These are phyloP conservation scores for Cicer cuneatum DNA, from an alignment of 306 rosid species.

Conservation along the genomic window DNA sequence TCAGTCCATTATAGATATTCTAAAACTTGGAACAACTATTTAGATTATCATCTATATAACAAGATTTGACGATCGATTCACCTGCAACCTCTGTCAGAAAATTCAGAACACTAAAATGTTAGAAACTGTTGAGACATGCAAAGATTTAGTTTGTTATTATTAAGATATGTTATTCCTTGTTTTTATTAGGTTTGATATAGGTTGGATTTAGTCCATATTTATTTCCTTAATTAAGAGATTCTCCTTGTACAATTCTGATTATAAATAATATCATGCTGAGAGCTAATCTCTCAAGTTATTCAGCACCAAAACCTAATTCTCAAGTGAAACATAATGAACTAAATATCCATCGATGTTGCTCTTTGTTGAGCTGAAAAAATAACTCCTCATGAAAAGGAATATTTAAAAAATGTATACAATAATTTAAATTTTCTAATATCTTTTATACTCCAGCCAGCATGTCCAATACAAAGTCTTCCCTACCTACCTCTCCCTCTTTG, in stretches of 20 bases:
- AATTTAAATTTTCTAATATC: slow-evolving; percentile 8
- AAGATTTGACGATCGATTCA: slow-evolving; percentile 30
- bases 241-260: too few species aligned
- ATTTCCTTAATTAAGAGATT: too few species aligned
- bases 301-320: too few species aligned
- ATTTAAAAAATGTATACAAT: slow-evolving; percentile 6
- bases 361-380: slow-evolving; percentile 20
- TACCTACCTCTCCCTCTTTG: neutral
- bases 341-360: slow-evolving; percentile 31
- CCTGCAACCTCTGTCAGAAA: slow-evolving; percentile 10
- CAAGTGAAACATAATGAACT: slow-evolving; percentile 27
- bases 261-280: too few species aligned
- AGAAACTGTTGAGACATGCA: too few species aligned
- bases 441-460: slow-evolving; percentile 18
- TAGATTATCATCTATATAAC: slow-evolving; percentile 28
- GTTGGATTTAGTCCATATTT: too few species aligned
- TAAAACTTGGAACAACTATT: slow-evolving; percentile 29
- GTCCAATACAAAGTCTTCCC: slow-evolving; percentile 10
- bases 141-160: too few species aligned
- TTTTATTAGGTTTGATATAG: too few species aligned
- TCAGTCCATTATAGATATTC: slow-evolving; percentile 34
- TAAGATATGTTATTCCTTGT: too few species aligned
- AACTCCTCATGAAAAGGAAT: slow-evolving; percentile 15
- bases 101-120: slow-evolving; percentile 23
- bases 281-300: too few species aligned